A percentile compares a stretch with the other conserved stretches of the same genome.
phyloP scores from a whole-genome alignment of 768 basidiomycete species.

The Chalciporus chontae region DNA sequence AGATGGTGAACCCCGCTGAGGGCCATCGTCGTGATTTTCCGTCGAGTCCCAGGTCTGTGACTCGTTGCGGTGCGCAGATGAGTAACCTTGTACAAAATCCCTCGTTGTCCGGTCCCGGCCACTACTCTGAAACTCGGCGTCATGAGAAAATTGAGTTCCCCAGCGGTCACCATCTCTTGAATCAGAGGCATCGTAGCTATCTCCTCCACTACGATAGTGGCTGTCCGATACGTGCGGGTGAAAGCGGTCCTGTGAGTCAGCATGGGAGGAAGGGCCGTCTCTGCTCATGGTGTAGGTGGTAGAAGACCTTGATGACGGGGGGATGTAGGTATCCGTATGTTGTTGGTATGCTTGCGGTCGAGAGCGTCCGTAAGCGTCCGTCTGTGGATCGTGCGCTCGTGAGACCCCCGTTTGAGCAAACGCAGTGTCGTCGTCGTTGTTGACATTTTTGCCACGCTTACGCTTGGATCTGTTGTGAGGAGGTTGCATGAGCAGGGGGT shows the following conservation, averaged over 20 bases:
- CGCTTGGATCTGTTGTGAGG: conserved; percentile 44
- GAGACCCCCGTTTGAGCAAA: conserved; percentile 38
- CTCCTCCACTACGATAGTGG: conserved; percentile 51
- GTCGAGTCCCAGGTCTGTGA: conserved; percentile 40
- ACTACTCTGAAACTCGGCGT: conserved; percentile 40
- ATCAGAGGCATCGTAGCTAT: conserved; percentile 43
- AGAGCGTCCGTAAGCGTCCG: conserved; percentile 52
- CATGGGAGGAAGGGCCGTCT: conserved; percentile 50
- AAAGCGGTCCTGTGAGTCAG: conserved; percentile 42
- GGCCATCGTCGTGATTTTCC: conserved; percentile 40
- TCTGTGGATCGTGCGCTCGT: conserved; percentile 49
- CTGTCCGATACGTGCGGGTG: conserved; percentile 41
- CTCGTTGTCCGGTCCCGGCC: conserved; percentile 44
- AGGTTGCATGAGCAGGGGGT: conserved; percentile 34
- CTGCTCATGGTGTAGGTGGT: conserved; percentile 47
- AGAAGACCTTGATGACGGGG: conserved; percentile 41
- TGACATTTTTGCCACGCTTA: conserved; percentile 49
- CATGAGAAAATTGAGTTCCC: conserved; percentile 37
- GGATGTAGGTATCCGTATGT: conserved; percentile 44
- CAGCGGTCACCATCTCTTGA: conserved; percentile 47
- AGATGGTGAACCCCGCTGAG: conserved; percentile 42
- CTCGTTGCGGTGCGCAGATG: conserved; percentile 46
- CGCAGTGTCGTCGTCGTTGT: conserved; percentile 44
- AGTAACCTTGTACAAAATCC: conserved; percentile 44
- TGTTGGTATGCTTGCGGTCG: conserved; percentile 40